Evolutionary conservation across 148 eudicot genomes (phyloP), one percentile per base, ranked within the genome.

Genomic region (Camellia japonica): DNA sequence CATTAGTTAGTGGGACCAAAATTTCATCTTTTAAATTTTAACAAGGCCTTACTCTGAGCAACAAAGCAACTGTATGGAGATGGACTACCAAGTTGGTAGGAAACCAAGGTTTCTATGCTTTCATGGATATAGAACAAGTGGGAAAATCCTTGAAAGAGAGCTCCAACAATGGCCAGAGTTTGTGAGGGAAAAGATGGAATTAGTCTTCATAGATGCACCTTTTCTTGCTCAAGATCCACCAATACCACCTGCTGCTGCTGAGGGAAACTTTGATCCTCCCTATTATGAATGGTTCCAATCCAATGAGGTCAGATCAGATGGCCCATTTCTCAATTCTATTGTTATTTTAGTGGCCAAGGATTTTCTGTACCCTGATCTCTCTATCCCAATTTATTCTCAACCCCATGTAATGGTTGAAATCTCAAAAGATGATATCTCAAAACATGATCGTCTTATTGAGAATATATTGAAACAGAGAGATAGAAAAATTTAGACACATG

Each of bases 61-160:
- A 30, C 38, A 30, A 30, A 30, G 38, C 38, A 30, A 30, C 38
- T 30, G 38, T 30, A 30, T 30, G 30, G 66, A 14, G 12, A 72
- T 73, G 70, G 71, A 52, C 4, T 10, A 16, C 9, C 56, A 47
- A 43, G 10, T 64, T 30, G 52, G 1, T 7, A 55, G 70, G 51
- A 84, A 84, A 59, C 83, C 81, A 16, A 84, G 75, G 63, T 4
- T 86, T 42, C 83, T 86, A 0, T 83, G 85, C 62, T 85, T 86
- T 20, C 85, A 86, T 77, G 82, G 80, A 13, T 62, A 16, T 15
- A 51, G 84, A 19, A 19, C 72, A n/a, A 86, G 83, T 66, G 88
- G 75, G 19, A 30, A 43, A 66, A 78, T 70, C 19, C 52, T 86
- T 4, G n/a, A 79, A 67, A 30, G 64, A 49, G 2, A 70, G 58